Percentiles rank a stretch among this genome's conserved stretches.
phyloP scores from a whole-genome alignment of 345 rosid genomes.

The Anacardium occidentale region DNA sequence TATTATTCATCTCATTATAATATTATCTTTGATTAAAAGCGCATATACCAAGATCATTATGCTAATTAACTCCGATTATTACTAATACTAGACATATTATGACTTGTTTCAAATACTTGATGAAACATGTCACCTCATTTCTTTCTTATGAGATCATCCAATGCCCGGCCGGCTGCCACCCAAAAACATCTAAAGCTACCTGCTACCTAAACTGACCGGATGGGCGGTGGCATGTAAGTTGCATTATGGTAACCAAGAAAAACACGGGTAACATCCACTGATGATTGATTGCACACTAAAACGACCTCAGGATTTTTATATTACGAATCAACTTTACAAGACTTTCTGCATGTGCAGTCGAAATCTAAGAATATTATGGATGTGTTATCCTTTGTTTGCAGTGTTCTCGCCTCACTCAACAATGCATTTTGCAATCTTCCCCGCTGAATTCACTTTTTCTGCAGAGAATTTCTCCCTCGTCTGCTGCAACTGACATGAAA shows the following conservation, averaged over 20 bases:
- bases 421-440: conserved; percentile 72
- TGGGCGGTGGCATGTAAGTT: neutral
- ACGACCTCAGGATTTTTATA: conserved; percentile 15
- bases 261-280: no score
- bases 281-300: neutral
- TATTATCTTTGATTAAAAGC: no score
- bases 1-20: no score
- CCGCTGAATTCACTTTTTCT: conserved; percentile 47
- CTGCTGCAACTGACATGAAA: conserved; percentile 36
- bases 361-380: conserved; percentile 84
- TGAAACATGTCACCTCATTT: no score
- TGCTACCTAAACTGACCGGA: neutral
- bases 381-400: conserved; percentile 94
- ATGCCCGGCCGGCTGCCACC: neutral
- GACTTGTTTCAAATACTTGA: no score
- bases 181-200: neutral
- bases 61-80: no score
- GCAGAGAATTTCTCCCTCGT: conserved; percentile 42
- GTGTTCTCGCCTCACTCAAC: conserved; percentile 76
- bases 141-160: neutral
- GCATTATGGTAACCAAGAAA: conserved; percentile 7
- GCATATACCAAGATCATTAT: no score
- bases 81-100: no score
- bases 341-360: conserved; percentile 35
- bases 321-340: conserved; percentile 48